Conservation (phyloP, 116 monocot genomes). For the Cymodocea nodosa region DNA sequence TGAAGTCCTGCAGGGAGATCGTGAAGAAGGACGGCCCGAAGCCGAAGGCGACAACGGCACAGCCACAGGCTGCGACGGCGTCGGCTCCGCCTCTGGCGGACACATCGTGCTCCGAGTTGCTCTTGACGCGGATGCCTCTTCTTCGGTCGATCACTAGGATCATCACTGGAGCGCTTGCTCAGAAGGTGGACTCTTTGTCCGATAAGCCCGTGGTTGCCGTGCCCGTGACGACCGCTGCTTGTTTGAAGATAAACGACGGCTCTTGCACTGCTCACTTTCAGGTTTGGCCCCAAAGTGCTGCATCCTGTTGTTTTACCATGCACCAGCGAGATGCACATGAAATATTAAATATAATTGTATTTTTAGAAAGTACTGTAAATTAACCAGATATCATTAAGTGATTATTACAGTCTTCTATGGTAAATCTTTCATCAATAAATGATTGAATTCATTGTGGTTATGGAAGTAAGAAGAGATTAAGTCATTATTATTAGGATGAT, state of each 20-base stretch:
- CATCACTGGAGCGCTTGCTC: neutral
- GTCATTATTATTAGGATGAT: no score
- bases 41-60: neutral
- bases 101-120: constrained; percentile 37
- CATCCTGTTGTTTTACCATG: neutral
- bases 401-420: no score
- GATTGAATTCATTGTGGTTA: no score
- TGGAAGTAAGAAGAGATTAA: no score
- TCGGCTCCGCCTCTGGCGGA: constrained; percentile 8
- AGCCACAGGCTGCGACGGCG: neutral
- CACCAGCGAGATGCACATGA: no score
- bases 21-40: neutral
- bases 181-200: neutral
- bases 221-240: constrained; percentile 6
- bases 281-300: constrained; percentile 19
- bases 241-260: constrained; percentile 61
- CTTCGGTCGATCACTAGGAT: constrained; percentile 33
- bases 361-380: neutral
- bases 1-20: constrained; percentile 36
- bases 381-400: neutral
- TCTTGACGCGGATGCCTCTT: constrained; percentile 32
- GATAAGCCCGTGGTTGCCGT: neutral
- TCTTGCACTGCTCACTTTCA: constrained; percentile 54
- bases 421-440: no score
- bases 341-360: no score